Percentiles rank a stretch among this genome's conserved stretches.
Conservation (phyloP, 768 basidiomycete genomes). For the Rossbeevera mucosa region DNA sequence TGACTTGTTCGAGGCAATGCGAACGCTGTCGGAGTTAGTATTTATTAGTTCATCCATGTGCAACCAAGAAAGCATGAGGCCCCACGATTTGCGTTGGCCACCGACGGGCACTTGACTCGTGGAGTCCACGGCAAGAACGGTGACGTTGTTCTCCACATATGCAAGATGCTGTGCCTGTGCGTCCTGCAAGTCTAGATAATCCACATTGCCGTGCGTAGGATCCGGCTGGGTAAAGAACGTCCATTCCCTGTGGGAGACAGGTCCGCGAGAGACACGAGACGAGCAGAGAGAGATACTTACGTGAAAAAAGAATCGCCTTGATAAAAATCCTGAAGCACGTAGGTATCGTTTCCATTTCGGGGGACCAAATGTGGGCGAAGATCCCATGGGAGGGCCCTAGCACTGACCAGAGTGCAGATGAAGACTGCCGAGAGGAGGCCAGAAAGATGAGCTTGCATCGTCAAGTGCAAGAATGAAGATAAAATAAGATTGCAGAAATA, state of each 20-base stretch:
- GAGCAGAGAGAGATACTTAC: constrained; percentile 32
- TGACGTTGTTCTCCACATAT: constrained; percentile 52
- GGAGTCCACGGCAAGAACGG: constrained; percentile 61
- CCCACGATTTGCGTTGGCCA: constrained; percentile 50
- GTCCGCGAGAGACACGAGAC: neutral
- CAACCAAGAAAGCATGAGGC: neutral
- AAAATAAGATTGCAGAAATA: neutral
- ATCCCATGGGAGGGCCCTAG: constrained; percentile 9
- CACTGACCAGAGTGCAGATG: constrained; percentile 30
- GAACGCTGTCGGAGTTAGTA: constrained; percentile 42
- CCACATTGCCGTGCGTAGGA: constrained; percentile 68
- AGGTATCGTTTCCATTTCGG: constrained; percentile 20
- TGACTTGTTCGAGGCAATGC: constrained; percentile 56
- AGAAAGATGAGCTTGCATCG: constrained; percentile 25
- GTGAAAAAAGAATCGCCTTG: constrained; percentile 51
- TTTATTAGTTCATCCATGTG: neutral
- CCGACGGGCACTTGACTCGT: constrained; percentile 43
- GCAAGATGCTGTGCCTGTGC: constrained; percentile 53
- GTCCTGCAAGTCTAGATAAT: constrained; percentile 45
- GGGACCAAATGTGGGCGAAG: constrained; percentile 10
- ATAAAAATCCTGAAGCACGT: constrained; percentile 33
- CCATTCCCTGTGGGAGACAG: constrained; percentile 45
- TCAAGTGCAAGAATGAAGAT: neutral
- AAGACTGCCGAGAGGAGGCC: constrained; percentile 25
- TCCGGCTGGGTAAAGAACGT: constrained; percentile 56